phyloP scores from a whole-genome alignment of 2,329 filamentous ascomycete genomes.

The Fonsecaea nubica region DNA sequence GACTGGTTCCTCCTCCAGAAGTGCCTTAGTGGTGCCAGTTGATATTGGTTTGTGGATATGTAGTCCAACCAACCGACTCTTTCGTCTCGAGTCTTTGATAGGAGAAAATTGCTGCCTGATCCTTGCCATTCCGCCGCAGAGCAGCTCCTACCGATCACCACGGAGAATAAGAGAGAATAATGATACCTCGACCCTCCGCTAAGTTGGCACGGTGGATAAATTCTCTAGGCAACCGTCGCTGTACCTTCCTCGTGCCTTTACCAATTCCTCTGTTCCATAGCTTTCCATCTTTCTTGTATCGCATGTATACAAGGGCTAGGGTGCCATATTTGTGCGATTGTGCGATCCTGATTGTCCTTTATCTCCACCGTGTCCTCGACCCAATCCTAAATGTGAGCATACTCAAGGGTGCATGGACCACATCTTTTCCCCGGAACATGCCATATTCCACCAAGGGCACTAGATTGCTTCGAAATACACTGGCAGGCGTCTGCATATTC shows the following conservation, averaged over 20 bases:
- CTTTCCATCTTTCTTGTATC: not conserved
- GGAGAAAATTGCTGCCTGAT: not conserved
- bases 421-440: not conserved
- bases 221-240: conserved; percentile 3
- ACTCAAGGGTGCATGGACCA: not conserved
- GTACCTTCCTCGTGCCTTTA: conserved; percentile 1
- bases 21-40: not conserved
- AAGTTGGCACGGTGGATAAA: not conserved
- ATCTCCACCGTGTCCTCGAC: too few species aligned
- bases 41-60: not conserved
- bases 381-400: not conserved
- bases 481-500: not conserved
- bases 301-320: not conserved
- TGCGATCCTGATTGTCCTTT: not conserved
- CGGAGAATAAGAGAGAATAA: not conserved
- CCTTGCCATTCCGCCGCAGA: not conserved
- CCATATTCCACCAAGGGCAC: not conserved
- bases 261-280: not conserved
- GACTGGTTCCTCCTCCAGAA: not conserved
- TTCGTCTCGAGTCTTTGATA: not conserved
- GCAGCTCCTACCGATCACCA: not conserved
- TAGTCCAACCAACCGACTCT: not conserved
- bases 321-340: not conserved
- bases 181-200: not conserved
- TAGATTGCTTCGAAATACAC: not conserved